Percentiles rank a stretch among this genome's conserved stretches.
phyloP scores from a whole-genome alignment of 768 basidiomycete genomes.

The Hypsizygus marmoreus region DNA sequence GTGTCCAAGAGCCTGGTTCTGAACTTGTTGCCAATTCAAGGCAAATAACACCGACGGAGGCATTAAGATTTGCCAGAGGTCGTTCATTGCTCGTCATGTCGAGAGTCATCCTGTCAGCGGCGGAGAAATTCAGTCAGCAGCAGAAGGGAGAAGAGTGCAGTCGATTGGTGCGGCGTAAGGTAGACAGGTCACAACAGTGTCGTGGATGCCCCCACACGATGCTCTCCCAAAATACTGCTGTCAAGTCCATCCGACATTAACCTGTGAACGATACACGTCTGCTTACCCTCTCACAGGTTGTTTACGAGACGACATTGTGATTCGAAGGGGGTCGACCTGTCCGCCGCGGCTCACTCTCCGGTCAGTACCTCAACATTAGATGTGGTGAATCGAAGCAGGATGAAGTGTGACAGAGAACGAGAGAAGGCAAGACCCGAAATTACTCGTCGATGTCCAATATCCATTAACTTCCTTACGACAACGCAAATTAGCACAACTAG shows the following conservation, averaged over 20 bases:
- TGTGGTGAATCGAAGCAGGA: neutral
- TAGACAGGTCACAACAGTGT: neutral
- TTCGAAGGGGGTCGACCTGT: neutral
- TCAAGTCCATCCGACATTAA: no score
- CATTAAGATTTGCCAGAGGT: no score
- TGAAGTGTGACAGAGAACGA: no score
- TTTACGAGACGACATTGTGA: neutral
- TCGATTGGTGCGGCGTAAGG: neutral
- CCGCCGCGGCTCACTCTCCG: neutral
- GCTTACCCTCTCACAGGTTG: neutral
- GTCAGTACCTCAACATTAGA: neutral
- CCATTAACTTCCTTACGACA: constrained; percentile 4
- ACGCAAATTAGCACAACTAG: constrained; percentile 21
- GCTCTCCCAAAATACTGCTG: no score
- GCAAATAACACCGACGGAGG: no score
- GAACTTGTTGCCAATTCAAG: no score
- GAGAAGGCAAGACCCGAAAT: no score
- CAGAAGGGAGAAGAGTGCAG: neutral
- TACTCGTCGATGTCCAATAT: neutral
- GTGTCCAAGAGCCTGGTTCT: no score
- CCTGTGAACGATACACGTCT: no score
- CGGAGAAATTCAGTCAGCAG: neutral
- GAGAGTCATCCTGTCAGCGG: neutral
- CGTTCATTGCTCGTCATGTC: no score
- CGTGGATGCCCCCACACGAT: constrained; percentile 1